Evolutionary conservation across 1,284 basidiomycete species (phyloP).

Genomic region (Cutaneotrichosporon cyanovorans): DNA sequence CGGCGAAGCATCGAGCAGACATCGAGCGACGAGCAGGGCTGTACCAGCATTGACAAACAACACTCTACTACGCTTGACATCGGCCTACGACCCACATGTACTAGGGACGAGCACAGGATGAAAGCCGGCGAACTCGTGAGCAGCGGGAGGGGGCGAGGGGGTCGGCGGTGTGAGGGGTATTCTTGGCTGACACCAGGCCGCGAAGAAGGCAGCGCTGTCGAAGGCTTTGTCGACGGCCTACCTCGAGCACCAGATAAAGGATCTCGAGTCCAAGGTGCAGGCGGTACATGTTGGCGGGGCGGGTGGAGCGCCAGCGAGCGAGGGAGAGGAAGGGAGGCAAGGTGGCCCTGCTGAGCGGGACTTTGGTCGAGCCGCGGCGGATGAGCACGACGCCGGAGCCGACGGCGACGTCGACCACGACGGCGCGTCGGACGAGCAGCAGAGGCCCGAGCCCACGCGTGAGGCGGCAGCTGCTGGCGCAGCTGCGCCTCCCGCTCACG

Average conservation of each 20-base stretch:
- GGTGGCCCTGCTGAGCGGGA: no score
- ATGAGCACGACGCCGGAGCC: no score
- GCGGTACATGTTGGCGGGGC: slow-evolving; percentile 9
- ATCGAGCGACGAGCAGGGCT: no score
- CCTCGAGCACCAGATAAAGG: slow-evolving; percentile 43
- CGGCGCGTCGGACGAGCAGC: no score
- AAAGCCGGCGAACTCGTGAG: slow-evolving; percentile 13
- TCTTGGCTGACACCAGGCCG: slow-evolving; percentile 22
- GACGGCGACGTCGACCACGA: no score
- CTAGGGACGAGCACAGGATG: slow-evolving; percentile 2
- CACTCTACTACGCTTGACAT: background rate
- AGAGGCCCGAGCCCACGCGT: no score
- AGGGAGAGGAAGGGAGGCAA: no score
- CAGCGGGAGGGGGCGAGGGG: no score
- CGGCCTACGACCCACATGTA: background rate
- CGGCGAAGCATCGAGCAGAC: background rate
- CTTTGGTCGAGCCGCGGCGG: no score
- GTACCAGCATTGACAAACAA: background rate
- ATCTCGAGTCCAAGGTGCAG: slow-evolving; percentile 40
- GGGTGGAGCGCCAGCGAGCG: background rate
- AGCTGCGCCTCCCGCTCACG: background rate
- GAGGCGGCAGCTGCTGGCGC: no score
- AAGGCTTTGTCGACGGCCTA: slow-evolving; percentile 45
- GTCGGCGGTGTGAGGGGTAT: no score
- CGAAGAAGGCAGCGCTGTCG: slow-evolving; percentile 35